Base-by-base conservation (phyloP, 2,329 filamentous ascomycete species). In the Trichophyton schoenleinii region DNA sequence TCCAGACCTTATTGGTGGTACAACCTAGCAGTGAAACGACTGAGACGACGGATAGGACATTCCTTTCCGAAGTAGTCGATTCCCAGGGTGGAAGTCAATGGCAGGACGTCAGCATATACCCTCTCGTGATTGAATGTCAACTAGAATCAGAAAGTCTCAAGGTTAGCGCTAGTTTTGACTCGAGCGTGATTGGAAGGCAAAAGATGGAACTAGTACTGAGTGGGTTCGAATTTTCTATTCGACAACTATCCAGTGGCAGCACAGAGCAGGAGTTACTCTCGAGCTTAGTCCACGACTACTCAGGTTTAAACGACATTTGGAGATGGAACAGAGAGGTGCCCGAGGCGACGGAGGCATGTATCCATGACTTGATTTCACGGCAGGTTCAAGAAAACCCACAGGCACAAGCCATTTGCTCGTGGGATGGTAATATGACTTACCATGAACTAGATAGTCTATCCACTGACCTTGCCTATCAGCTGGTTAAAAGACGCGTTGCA, bases 1-100 rank as follows among this genome's bases (percentile, higher is more conserved):
- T 78, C 63, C 70, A 73, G 44, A 77, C 71, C 57, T 64, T 76
- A 46, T 67, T 78, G 5, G 72, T 70, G 1, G 71, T 77, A 22
- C 62, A 66, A 57, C 63, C 63, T 7, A 25, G 49, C 49, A 34
- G 49, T 34, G 55, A 42, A 25, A 36, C n/a, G 11, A 22, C 13
- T 48, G 25, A 48, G 6, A n/a, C 18, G n/a, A 8, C 8, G 2
- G 7, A 13, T 8, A 46, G 41, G 11, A 4, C 57, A 11, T 59
- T 59, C n/a, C 34, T 59, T 20, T 34, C 18, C 57, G 42, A 44
- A 22, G 6, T 11, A 6, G 28, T 15, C 15, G 20, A 18, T 15
- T 22, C 31, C 20, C 34, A 48, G 13, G 3, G 11, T n/a, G 34
- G 38, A 9, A 13, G n/a, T 18, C n/a, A 58, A 15, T 59, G 57